phyloP scores from a whole-genome alignment of 441 rosid genomes.

The Aquilaria agallochum region DNA sequence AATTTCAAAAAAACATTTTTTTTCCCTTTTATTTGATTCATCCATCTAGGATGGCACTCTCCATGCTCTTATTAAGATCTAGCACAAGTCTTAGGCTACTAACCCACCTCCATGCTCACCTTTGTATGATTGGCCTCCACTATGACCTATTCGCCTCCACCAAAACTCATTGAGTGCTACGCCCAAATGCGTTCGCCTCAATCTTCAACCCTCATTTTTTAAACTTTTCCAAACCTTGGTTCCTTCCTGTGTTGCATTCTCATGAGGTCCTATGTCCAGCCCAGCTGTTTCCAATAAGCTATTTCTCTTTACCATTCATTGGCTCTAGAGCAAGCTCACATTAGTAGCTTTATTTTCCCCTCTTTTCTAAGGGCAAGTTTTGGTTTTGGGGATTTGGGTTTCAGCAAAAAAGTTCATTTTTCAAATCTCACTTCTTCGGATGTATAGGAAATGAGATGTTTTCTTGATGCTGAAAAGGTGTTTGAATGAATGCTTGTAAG shows the following conservation, averaged over 20 bases:
- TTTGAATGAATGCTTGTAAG: conserved; percentile 60
- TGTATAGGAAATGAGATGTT: conserved; percentile 69
- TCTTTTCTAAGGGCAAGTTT: conserved; percentile 84
- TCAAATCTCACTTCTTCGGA: conserved; percentile 52
- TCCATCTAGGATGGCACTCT: conserved; percentile 45
- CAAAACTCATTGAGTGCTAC: conserved; percentile 75
- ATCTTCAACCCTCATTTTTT: conserved; percentile 53
- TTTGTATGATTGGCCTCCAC: conserved; percentile 60
- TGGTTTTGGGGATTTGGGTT: conserved; percentile 39
- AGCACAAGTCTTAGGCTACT: conserved; percentile 48
- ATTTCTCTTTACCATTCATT: conserved; percentile 47
- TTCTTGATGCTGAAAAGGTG: conserved; percentile 51
- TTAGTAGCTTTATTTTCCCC: conserved; percentile 55
- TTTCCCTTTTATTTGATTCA: too few relatives aligned
- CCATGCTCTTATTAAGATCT: conserved; percentile 82
- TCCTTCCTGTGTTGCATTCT: conserved; percentile 92
- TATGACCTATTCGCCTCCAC: conserved; percentile 69
- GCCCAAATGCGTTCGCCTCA: conserved; percentile 52
- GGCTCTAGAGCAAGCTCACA: conserved; percentile 23
- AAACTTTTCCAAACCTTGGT: conserved; percentile 53
- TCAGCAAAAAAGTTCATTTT: conserved; percentile 56
- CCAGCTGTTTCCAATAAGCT: conserved; percentile 39
- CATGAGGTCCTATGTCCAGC: conserved; percentile 73
- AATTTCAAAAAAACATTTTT: too few relatives aligned
- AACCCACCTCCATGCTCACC: conserved; percentile 65